Evolutionary conservation across 805 yeast species (phyloP).

Genomic region (Candida namnaoensis): DNA sequence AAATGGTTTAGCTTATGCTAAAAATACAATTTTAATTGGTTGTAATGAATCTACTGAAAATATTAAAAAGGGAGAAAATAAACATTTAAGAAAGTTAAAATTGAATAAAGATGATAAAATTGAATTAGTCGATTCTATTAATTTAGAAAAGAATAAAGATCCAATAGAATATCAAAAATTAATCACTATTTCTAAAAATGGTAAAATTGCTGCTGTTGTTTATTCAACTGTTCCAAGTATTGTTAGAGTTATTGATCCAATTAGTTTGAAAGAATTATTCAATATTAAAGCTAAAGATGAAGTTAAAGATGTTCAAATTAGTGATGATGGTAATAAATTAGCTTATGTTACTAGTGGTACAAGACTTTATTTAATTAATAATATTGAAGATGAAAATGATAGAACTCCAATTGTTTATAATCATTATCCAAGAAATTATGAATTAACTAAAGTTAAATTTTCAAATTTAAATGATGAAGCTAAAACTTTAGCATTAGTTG

Average conservation of each 20-base stretch:
- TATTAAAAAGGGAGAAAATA: conserved; percentile 53
- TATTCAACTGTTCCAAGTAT: conserved; percentile 60
- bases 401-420: conserved; percentile 5
- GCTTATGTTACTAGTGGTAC: conserved; percentile 48
- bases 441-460: conserved; percentile 34
- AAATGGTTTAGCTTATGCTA: conserved; percentile 59
- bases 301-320: conserved; percentile 58
- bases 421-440: conserved; percentile 13
- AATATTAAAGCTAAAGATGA: conserved; percentile 43
- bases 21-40: conserved; percentile 52
- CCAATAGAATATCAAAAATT: conserved; percentile 51
- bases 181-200: conserved; percentile 48
- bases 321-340: conserved; percentile 57
- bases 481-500: conserved; percentile 21
- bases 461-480: conserved; percentile 5
- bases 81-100: conserved; percentile 59
- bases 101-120: conserved; percentile 24
- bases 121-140: conserved; percentile 49
- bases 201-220: conserved; percentile 57
- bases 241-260: conserved; percentile 51
- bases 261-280: conserved; percentile 41
- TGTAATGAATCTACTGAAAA: conserved; percentile 61
- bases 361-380: conserved; percentile 21
- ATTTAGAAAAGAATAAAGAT: conserved; percentile 38
- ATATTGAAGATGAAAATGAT: conserved; percentile 4